Evolutionary conservation across 208 protist species (phyloP).

Genomic region (Crithidia bombi): DNA sequence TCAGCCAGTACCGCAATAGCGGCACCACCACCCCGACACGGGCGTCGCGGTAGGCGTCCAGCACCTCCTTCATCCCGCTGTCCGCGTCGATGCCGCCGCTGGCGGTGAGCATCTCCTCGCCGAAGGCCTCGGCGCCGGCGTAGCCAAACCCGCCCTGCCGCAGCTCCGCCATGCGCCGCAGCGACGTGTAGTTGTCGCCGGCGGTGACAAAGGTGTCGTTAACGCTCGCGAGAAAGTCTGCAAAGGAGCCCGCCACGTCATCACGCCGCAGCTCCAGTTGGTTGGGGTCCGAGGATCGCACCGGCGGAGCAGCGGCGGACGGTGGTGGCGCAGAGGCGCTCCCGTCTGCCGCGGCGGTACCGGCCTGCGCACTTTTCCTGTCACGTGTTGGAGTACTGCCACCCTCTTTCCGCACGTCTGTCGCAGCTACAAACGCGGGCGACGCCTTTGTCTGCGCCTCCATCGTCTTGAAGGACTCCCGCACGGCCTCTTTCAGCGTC

Average conservation of each 20-base stretch:
- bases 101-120: constrained; percentile 36
- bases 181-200: constrained; percentile 47
- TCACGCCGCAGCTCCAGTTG: constrained; percentile 24
- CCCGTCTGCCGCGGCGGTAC: background rate
- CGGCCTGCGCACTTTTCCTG: background rate
- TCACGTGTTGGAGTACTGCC: background rate
- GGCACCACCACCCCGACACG: constrained; percentile 69
- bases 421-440: constrained; percentile 31
- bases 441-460: constrained; percentile 28
- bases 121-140: constrained; percentile 43
- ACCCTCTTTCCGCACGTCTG: constrained; percentile 1
- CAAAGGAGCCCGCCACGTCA: constrained; percentile 36
- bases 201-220: constrained; percentile 61
- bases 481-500: constrained; percentile 57
- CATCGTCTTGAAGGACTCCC: constrained; percentile 50
- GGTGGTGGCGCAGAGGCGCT: background rate
- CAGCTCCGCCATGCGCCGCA: constrained; percentile 80
- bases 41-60: constrained; percentile 67
- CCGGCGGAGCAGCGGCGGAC: no score
- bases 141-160: constrained; percentile 46
- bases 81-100: constrained; percentile 39
- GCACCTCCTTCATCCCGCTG: constrained; percentile 50
- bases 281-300: no score
- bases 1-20: constrained; percentile 71
- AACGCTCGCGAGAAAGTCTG: constrained; percentile 41